phyloP scores from a whole-genome alignment of 73 alveolate genomes.

The Loxodes magnus region DNA sequence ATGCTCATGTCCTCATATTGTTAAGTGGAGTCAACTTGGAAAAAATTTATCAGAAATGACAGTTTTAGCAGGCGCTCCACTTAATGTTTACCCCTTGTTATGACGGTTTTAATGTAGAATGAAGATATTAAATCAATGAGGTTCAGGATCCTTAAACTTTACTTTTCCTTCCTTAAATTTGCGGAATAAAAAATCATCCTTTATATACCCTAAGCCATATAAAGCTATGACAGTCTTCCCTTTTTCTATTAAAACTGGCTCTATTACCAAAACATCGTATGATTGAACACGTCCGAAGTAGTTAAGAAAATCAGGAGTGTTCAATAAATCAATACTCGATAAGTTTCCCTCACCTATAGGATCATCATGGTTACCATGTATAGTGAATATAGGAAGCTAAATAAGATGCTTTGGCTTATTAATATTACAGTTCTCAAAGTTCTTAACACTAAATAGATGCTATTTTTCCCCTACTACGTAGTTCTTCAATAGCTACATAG shows the following conservation, averaged over 20 bases:
- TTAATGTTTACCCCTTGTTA: too few relatives aligned
- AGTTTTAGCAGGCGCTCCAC: slow-evolving; percentile 59
- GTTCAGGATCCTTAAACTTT: slow-evolving; percentile 68
- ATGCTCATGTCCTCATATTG: slow-evolving; percentile 97
- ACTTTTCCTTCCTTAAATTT: slow-evolving; percentile 69
- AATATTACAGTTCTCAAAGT: slow-evolving; percentile 53
- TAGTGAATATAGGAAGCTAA: slow-evolving; percentile 81
- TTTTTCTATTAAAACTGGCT: slow-evolving; percentile 82
- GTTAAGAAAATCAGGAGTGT: slow-evolving; percentile 67
- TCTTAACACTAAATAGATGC: slow-evolving; percentile 41
- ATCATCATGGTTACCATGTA: slow-evolving; percentile 97
- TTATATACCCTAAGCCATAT: slow-evolving; percentile 92
- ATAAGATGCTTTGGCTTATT: slow-evolving; percentile 58
- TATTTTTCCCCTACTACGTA: slow-evolving; percentile 79
- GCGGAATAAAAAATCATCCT: slow-evolving; percentile 80
- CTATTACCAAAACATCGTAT: slow-evolving; percentile 60
- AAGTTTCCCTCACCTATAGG: slow-evolving; percentile 79
- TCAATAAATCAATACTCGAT: slow-evolving; percentile 67
- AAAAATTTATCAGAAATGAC: slow-evolving; percentile 55
- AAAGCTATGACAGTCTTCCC: slow-evolving; percentile 79
- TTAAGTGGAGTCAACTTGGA: slow-evolving; percentile 72
- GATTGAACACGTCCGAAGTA: slow-evolving; percentile 77
- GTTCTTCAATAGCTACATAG: slow-evolving; percentile 61
- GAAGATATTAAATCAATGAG: slow-evolving; percentile 76
- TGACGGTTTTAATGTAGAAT: slow-evolving; percentile 87